Evolutionary conservation across 768 basidiomycete genomes (phyloP).

Genomic region (Russula ochroleuca): DNA sequence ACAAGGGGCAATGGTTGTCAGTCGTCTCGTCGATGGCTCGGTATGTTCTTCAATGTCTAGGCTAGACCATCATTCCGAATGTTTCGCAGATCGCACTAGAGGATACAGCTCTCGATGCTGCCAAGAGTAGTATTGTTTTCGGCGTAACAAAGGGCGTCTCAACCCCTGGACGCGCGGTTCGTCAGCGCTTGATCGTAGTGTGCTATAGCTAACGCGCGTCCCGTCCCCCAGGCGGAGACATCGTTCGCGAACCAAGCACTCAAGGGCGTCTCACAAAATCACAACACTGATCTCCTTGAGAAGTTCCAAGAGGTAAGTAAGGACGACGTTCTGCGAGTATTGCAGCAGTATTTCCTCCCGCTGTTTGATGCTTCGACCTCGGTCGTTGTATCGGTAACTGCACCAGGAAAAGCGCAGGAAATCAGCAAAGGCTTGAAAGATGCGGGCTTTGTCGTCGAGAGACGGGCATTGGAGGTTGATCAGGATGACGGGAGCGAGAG

Average conservation of each 20-base stretch:
- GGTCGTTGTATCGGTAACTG: slow-evolving; percentile 75
- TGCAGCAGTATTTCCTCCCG: slow-evolving; percentile 76
- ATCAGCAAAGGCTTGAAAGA: slow-evolving; percentile 58
- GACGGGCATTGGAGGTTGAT: slow-evolving; percentile 60
- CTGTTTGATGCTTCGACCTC: slow-evolving; percentile 76
- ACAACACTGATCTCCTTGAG: slow-evolving; percentile 72
- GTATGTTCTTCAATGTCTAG: slow-evolving; percentile 42
- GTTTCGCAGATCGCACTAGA: slow-evolving; percentile 67
- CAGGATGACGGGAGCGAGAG: slow-evolving; percentile 44
- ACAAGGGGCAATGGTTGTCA: slow-evolving; percentile 73
- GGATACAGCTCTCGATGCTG: slow-evolving; percentile 77
- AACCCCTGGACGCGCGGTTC: slow-evolving; percentile 81
- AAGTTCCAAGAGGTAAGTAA: slow-evolving; percentile 77
- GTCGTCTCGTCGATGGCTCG: slow-evolving; percentile 74
- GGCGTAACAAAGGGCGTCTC: slow-evolving; percentile 75
- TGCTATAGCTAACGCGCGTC: neutral
- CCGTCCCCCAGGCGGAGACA: slow-evolving; percentile 54
- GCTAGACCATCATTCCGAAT: slow-evolving; percentile 12
- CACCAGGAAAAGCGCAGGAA: slow-evolving; percentile 72
- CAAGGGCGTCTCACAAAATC: slow-evolving; percentile 72
- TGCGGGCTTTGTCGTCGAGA: slow-evolving; percentile 78
- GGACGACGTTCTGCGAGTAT: slow-evolving; percentile 63
- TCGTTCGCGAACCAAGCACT: slow-evolving; percentile 91
- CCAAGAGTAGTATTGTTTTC: slow-evolving; percentile 89
- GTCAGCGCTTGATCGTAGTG: slow-evolving; percentile 28